These are phyloP conservation scores for Dendrobium catenatum DNA, from an alignment of 106 monocot genomes.

Conservation along the genomic window DNA sequence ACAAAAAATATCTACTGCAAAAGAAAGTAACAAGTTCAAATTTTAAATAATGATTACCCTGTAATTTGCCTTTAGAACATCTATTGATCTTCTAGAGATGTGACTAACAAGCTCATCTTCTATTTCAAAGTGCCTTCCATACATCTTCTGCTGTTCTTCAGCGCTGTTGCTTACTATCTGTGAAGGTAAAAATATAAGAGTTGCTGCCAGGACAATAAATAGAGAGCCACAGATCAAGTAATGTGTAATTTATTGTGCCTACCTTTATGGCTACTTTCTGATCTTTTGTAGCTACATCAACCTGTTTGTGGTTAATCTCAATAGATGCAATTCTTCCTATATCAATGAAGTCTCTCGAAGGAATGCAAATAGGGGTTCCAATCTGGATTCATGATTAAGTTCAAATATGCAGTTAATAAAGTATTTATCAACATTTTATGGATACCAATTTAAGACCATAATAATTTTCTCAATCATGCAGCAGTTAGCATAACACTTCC, in stretches of 20 bases:
- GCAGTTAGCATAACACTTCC: no score
- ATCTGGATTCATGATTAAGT: constrained; percentile 32
- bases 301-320: constrained; percentile 89
- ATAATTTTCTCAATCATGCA: no score
- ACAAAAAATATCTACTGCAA: no score
- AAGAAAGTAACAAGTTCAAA: neutral
- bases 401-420: neutral
- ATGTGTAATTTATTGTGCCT: neutral
- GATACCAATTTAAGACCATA: neutral
- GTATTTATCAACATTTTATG: neutral
- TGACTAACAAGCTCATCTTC: constrained; percentile 94
- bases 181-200: constrained; percentile 3
- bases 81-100: constrained; percentile 87
- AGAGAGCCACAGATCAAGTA: neutral
- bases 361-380: constrained; percentile 86
- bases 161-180: constrained; percentile 63
- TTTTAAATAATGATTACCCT: constrained; percentile 40
- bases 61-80: constrained; percentile 76
- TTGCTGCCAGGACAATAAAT: neutral
- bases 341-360: constrained; percentile 72
- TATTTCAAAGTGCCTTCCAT: constrained; percentile 80
- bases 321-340: constrained; percentile 86
- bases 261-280: constrained; percentile 97
- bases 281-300: constrained; percentile 83
- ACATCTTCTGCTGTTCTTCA: constrained; percentile 80